These are phyloP conservation scores for Cyclostephanos invisitatus DNA, from an alignment of 108 stramenopile species.

Conservation along the genomic window DNA sequence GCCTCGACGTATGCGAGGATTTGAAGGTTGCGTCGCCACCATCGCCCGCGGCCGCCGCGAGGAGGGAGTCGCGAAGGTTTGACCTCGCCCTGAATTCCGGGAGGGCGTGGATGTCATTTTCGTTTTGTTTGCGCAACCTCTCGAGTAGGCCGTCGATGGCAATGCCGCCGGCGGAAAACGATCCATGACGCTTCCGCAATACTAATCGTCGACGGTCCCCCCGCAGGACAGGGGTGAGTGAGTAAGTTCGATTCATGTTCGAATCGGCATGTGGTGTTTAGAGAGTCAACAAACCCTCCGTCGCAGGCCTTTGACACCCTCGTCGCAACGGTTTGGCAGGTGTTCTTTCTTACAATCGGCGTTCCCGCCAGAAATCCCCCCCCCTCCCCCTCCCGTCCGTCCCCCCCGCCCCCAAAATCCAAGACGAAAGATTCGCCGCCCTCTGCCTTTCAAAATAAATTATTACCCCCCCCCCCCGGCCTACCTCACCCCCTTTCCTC, in stretches of 20 bases:
- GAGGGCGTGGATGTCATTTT: slow-evolving; percentile 47
- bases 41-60: too few relatives aligned
- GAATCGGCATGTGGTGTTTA: neutral
- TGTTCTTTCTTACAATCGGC: too few relatives aligned
- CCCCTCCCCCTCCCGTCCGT: too few relatives aligned
- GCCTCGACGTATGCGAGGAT: slow-evolving; percentile 6
- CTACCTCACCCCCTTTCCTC: too few relatives aligned
- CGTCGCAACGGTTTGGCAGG: too few relatives aligned
- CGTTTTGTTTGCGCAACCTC: slow-evolving; percentile 27
- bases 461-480: too few relatives aligned
- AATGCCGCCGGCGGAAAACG: neutral
- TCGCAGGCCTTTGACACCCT: too few relatives aligned
- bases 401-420: too few relatives aligned
- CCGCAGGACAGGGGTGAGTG: neutral
- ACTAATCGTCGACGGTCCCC: neutral
- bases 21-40: neutral
- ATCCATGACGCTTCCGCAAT: slow-evolving; percentile 14
- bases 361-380: too few relatives aligned
- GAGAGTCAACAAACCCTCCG: too few relatives aligned
- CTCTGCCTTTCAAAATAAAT: too few relatives aligned
- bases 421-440: too few relatives aligned
- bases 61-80: slow-evolving; percentile 39
- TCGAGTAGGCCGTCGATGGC: slow-evolving; percentile 32
- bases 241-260: neutral
- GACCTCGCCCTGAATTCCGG: slow-evolving; percentile 48